Evolutionary conservation across 2,329 filamentous ascomycete genomes (phyloP), one percentile per base, ranked within the genome.

Genomic region (Colletotrichum shisoi): DNA sequence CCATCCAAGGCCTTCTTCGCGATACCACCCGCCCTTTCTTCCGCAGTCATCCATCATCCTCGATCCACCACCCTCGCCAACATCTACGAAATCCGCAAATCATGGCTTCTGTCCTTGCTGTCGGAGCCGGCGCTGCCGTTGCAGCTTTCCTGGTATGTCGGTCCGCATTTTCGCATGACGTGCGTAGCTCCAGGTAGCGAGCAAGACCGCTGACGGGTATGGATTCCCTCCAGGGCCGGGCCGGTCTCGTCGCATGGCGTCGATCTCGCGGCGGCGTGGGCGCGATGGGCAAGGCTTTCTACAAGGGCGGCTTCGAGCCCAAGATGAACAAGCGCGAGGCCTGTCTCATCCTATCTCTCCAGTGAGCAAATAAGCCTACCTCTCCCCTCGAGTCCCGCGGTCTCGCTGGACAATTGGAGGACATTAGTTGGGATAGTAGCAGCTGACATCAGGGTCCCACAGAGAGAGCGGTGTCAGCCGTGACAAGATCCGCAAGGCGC

Each of bases 301-400:
- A 97, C 85, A 99, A 98, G 81, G 95, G 95, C 72, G 95, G 95
- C n/a, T 99, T 99, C 77, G 95, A 99, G 82, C 84, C 89, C 68
- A 91, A 91, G 80, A 99, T 99, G 94, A 97, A 89, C 78, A 88
- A 91, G 78, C 89, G 91, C 78, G 95, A 99, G 81, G 95, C 95
- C 24, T 86, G 93, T 4, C 81, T 99, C 73, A 97, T 99, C 69
- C 82, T 99, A 56, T 91, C 95, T 71, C 89, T 98, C 69, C 92
- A 89, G 94, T 97, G 87, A 56, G 81, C 72, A 12, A 39, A 2
- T 11, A 56, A 57, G 27, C 27, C 27, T 31, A 31, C 27, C 27
- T 8, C 7, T 7, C 27, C 27, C 37, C 21, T 19, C 4, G 2
- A 5, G 17, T 27, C 19, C 21, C 34, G 40, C 27, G 17, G 13